Base-by-base conservation (phyloP, 805 yeast species). In the Lipomyces yamanashiensis region DNA sequence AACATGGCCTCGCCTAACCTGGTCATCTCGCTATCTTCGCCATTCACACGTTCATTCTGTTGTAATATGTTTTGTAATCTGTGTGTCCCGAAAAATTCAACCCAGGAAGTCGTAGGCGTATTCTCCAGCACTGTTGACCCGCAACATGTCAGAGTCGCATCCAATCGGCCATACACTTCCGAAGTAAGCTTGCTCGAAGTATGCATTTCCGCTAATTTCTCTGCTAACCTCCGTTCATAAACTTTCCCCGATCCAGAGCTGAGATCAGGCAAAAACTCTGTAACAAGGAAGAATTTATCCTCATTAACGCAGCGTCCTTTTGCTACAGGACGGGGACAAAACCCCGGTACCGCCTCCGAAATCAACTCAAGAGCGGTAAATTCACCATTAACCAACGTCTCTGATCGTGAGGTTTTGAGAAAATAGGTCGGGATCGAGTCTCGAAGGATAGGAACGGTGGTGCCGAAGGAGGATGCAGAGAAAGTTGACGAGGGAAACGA, bases 41-140 rank as follows among this genome's bases (percentile, higher is more conserved):
- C 67, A 21, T 66, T 62, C 36, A 41, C 52, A 34, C 36, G 34
- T 33, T 33, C 44, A 41, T 66, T 66, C 41, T 64, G 53, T 4
- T 66, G 65, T 17, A 64, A 17, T 44, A 66, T 66, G 37, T 43
- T 50, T 34, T 55, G 43, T 43, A 66, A 23, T 49, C 69, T 39
- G 12, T 61, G 54, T 7, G 7, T 39, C 5, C 41, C 34, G 36
- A 50, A 66, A 55, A 66, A 66, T 33, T 66, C 69, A 2, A 51
- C 21, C 69, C 69, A 66, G 15, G 64, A 39, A 7, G 33, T n/a
- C 3, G 67, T 61, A 9, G 69, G 68, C 44, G 54, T 44, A 41
- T 66, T 66, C 9, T 61, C 64, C 49, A 58, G 19, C 49, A 48
- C 52, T 9, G 69, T 66, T 3, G 66, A 36, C 17, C 69, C 69